Evolutionary conservation across 345 rosid species (phyloP).

Genomic region (Lagerstroemia speciosa): DNA sequence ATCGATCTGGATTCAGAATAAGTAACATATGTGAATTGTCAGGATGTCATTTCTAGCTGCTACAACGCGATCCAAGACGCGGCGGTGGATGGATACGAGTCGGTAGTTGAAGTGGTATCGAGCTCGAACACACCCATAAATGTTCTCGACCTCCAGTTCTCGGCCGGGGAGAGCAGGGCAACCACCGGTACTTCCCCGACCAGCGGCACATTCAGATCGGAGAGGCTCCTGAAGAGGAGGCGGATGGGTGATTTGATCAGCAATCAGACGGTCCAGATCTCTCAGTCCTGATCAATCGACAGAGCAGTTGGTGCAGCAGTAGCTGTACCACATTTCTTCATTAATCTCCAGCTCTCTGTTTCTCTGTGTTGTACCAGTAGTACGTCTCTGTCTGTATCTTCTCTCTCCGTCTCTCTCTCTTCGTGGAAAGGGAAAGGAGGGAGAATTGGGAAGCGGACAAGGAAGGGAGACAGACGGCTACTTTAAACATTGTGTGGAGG

Average conservation of each 20-base stretch:
- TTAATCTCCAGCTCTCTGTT: slow-evolving; percentile 1
- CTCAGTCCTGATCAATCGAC: not conserved
- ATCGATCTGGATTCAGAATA: no score
- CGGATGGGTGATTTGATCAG: not conserved
- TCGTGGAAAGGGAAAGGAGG: not conserved
- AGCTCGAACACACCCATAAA: slow-evolving; percentile 39
- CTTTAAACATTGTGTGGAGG: not conserved
- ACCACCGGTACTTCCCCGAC: slow-evolving; percentile 13
- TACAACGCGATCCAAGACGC: slow-evolving; percentile 31
- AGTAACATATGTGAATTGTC: no score
- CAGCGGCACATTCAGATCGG: not conserved
- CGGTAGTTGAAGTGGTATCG: slow-evolving; percentile 20
- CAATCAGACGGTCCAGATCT: slow-evolving; percentile 5
- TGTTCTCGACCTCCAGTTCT: slow-evolving; percentile 48
- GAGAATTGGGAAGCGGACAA: not conserved
- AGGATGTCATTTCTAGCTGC: slow-evolving; percentile 46
- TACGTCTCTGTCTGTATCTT: not conserved
- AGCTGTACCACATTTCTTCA: not conserved
- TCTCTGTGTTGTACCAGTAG: slow-evolving; percentile 16
- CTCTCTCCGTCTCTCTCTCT: not conserved
- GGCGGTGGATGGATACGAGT: slow-evolving; percentile 27
- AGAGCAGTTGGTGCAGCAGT: not conserved
- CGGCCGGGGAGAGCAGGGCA: slow-evolving; percentile 37
- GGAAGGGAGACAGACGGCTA: not conserved
- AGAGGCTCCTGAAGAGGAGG: slow-evolving; percentile 10